Conservation (phyloP, 192 early-diverging fungal genomes). For the Cladochytrium replicatum region DNA sequence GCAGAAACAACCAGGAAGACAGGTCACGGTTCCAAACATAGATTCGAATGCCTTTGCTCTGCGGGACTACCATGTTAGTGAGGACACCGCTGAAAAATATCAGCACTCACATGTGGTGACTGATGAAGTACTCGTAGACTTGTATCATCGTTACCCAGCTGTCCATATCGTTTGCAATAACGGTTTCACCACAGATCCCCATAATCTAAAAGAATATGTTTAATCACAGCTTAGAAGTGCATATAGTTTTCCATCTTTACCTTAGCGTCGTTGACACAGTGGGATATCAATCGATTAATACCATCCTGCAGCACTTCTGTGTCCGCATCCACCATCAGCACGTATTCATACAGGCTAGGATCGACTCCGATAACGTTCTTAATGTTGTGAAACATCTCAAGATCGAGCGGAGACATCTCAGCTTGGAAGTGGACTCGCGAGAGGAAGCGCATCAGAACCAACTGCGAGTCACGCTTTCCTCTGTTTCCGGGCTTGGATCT, state of each 20-base stretch:
- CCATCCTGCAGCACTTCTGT: conserved; percentile 30
- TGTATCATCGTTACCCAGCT: conserved; percentile 88
- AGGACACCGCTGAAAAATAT: too few species aligned
- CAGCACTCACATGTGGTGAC: conserved; percentile 25
- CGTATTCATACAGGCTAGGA: conserved; percentile 47
- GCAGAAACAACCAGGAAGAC: conserved; percentile 41
- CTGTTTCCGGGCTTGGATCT: conserved; percentile 68
- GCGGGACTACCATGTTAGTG: too few species aligned
- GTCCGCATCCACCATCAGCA: conserved; percentile 32
- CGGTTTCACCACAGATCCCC: conserved; percentile 85
- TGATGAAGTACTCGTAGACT: conserved; percentile 77
- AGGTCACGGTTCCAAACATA: conserved; percentile 40
- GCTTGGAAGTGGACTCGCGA: conserved; percentile 55
- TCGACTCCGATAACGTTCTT: conserved; percentile 58
- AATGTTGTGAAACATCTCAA: conserved; percentile 60
- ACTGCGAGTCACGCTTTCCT: conserved; percentile 72
- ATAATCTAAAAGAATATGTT: conserved; percentile 70
- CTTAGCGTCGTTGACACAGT: conserved; percentile 24
- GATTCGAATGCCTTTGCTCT: conserved; percentile 43
- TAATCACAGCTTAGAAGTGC: conserved; percentile 37
- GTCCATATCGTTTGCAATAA: conserved; percentile 66
- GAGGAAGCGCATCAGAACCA: conserved; percentile 67
- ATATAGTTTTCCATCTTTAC: conserved; percentile 8
- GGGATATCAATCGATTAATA: conserved; percentile 14
- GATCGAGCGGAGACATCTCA: conserved; percentile 58